Base-by-base conservation (phyloP, 2,329 filamentous ascomycete species). In the Amauroascus niger region DNA sequence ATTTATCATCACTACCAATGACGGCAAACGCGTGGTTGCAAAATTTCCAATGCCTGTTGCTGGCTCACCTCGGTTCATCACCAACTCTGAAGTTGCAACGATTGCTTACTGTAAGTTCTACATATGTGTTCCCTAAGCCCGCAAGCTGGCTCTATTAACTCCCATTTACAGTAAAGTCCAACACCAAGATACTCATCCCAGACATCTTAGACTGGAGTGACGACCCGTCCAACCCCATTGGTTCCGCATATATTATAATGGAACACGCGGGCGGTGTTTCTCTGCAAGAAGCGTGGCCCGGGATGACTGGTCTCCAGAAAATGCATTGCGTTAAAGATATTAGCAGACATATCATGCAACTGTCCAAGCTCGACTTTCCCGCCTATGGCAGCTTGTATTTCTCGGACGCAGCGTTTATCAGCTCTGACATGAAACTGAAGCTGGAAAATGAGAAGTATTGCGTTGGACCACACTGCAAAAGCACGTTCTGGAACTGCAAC, bases 1-100 rank as follows among this genome's bases (percentile, higher is more conserved):
- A 26, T 74, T 76, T 49, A 63, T 74, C 33, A 69, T 76, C 52
- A 63, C 62, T n/a, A 64, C 70, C 40, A 60, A 76, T 46, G 68
- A 71, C 60, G 67, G 52, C 5, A 61, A 61, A 56, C 59, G 58
- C 16, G 53, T 74, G 18, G 67, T 76, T 14, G 74, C 69, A 1
- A 70, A 67, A 59, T 54, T 76, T n/a, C 72, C 71, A 1, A 73
- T 69, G 58, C 52, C 53, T 2, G 43, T 71, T 32, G 51, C 13
- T 50, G 52, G 55, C 11, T 39, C 52, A 46, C 49, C 55, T 22
- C 41, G 44, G 28, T n/a, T 49, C 50, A 48, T 56, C 3, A 57
- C 55, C 14, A 57, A 57, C 26, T 59, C 57, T 54, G 55, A 59
- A 50, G 71, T 76, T 58, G 73, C 74, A 26, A 76, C 72, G 1